phyloP scores from a whole-genome alignment of 805 yeast species.

The Candida pseudoglaebosa region DNA sequence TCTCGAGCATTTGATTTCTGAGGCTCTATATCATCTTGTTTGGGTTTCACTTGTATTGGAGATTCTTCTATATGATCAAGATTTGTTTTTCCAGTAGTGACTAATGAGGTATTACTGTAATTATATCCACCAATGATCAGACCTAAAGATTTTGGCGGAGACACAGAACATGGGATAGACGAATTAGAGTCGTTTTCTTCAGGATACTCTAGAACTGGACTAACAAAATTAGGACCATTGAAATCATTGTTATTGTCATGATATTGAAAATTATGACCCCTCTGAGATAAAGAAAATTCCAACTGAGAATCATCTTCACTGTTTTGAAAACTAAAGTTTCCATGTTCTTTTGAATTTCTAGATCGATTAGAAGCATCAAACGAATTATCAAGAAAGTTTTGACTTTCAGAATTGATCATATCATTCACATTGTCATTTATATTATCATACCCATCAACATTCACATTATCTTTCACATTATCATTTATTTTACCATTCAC shows the following conservation, averaged over 20 bases:
- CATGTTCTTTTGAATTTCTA: background rate
- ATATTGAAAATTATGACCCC: background rate
- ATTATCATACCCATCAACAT: background rate
- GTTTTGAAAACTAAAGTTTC: conserved; percentile 6
- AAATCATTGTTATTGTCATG: background rate
- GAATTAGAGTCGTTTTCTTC: conserved; percentile 7
- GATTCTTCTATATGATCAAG: background rate
- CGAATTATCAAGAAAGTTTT: background rate
- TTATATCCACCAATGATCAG: conserved; percentile 28
- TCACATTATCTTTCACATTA: no score
- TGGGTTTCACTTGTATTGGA: conserved; percentile 3
- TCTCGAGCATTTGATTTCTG: background rate
- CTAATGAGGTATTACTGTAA: conserved; percentile 22
- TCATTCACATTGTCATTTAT: background rate
- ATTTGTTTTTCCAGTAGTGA: conserved; percentile 5
- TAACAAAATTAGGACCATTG: conserved; percentile 7
- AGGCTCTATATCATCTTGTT: conserved; percentile 6
- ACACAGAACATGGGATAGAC: conserved; percentile 7
- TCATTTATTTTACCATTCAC: no score
- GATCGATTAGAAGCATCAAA: background rate
- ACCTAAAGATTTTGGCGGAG: conserved; percentile 23
- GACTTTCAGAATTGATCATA: background rate
- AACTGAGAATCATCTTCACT: conserved; percentile 7
- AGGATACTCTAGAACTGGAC: conserved; percentile 15
- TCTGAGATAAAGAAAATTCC: conserved; percentile 2